Conservation (phyloP, 1,284 basidiomycete species). For the Marasmius sp. region DNA sequence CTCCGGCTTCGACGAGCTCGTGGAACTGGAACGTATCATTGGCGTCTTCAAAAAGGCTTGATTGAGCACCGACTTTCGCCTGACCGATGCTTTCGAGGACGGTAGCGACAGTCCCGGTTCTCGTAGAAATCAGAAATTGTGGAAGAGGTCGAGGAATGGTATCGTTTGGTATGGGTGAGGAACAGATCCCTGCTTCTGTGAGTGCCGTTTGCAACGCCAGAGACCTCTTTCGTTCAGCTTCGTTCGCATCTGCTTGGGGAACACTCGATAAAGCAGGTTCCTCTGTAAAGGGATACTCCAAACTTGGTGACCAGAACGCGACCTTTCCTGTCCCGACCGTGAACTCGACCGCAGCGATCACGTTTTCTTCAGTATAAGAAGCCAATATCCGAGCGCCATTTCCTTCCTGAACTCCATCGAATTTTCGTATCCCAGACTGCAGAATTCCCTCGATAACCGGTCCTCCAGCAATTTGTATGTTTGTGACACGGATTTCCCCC, state of each 20-base stretch:
- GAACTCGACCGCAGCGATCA: conserved; percentile 51
- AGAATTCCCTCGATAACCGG: conserved; percentile 24
- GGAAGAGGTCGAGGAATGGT: conserved; percentile 43
- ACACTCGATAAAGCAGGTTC: conserved; percentile 38
- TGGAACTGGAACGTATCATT: conserved; percentile 74
- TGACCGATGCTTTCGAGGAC: conserved; percentile 38
- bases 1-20: conserved; percentile 31
- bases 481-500: conserved; percentile 29
- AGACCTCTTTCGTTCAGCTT: conserved; percentile 36
- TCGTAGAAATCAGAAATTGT: conserved; percentile 48
- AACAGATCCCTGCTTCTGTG: conserved; percentile 47
- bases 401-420: not conserved
- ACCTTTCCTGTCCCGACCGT: conserved; percentile 56
- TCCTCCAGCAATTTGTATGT: conserved; percentile 30
- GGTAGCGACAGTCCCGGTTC: conserved; percentile 33
- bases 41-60: conserved; percentile 49
- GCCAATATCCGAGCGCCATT: conserved; percentile 5
- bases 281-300: conserved; percentile 58
- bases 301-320: conserved; percentile 60
- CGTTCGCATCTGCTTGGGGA: conserved; percentile 29
- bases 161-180: conserved; percentile 24
- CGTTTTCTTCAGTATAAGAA: conserved; percentile 15
- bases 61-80: conserved; percentile 26
- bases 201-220: conserved; percentile 46
- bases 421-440: conserved; percentile 12